Evolutionary conservation across 257 asterid species (phyloP), one percentile per base, ranked within the genome.

Genomic region (Thymus quinquecostatus): DNA sequence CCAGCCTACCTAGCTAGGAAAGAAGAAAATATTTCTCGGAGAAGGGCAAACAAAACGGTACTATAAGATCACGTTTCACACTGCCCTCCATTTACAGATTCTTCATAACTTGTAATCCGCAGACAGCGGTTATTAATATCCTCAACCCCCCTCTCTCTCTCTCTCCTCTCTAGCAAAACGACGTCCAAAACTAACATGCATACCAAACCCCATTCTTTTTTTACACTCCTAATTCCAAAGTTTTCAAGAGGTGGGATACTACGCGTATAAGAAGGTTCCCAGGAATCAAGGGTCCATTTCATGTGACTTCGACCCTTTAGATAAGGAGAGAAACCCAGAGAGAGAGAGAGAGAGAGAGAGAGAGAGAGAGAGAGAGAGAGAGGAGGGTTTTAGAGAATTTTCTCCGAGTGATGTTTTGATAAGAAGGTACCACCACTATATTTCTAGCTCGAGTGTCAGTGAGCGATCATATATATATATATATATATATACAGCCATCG

Each of bases 211-310:
- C 78, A 65, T 73, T 54, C 51, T 64, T 60, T 50, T 48, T 67
- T 76, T 62, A 56, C 56, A 29, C 66, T 76, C 21, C 21, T 0
- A 21, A 21, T 21, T 21, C 21, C 21, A 55, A 34, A 34, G 38
- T 34, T 34, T 38, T 38, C 41, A 38, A 38, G 48, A 68, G 51
- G 53, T 40, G 38, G 63, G 58, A 60, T 60, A 74, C 72, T 38
- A 38, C 6, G 41, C 41, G 67, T 48, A 70, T 36, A 79, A 81
- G 90, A 86, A 84, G 87, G 69, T 86, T 88, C 90, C 90, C 88
- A 82, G 69, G 82, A 86, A 81, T 88, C 84, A 86, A 82, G 92
- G 85, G 84, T 84, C 88, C 79, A 77, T 83, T 63, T 85, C 85
- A 80, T 83, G 83, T 83, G 79, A 80, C 74, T 70, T 21, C 14